A percentile compares a stretch with the other conserved stretches of the same genome.
Evolutionary conservation across 2,329 filamentous ascomycete species (phyloP).

Genomic region (Sporothrix pallida): DNA sequence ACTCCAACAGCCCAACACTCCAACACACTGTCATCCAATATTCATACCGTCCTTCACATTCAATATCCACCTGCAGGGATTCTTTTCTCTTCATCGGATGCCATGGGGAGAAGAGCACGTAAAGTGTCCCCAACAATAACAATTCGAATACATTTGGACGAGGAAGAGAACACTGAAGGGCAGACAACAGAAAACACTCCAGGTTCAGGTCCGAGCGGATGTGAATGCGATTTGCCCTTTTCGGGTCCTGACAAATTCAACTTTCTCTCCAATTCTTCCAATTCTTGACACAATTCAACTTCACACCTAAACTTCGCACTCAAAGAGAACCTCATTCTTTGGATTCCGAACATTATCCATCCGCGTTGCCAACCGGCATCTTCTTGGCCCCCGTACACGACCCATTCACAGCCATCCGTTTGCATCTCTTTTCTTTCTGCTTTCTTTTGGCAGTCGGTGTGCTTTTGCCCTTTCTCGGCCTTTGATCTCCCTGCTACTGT

Average conservation of each 20-base stretch:
- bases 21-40: not conserved
- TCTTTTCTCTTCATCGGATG: not conserved
- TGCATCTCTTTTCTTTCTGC: not conserved
- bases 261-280: not conserved
- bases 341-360: not conserved
- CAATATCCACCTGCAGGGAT: slow-evolving; percentile 3
- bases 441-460: not conserved
- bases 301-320: not conserved
- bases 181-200: not conserved
- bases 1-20: not conserved
- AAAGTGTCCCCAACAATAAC: not conserved
- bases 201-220: not conserved
- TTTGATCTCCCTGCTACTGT: not conserved
- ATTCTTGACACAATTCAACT: slow-evolving; percentile 6
- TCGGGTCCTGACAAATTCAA: not conserved
- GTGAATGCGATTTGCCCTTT: not conserved
- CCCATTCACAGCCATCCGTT: not conserved
- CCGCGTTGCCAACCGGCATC: not conserved
- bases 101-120: slow-evolving; percentile 19
- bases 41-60: not conserved
- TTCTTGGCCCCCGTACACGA: not conserved
- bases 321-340: not conserved
- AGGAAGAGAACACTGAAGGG: not conserved
- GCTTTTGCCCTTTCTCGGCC: not conserved
- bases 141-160: not conserved